Conservation (phyloP, 2,329 filamentous ascomycete genomes). For the Cladosporium sp. region DNA sequence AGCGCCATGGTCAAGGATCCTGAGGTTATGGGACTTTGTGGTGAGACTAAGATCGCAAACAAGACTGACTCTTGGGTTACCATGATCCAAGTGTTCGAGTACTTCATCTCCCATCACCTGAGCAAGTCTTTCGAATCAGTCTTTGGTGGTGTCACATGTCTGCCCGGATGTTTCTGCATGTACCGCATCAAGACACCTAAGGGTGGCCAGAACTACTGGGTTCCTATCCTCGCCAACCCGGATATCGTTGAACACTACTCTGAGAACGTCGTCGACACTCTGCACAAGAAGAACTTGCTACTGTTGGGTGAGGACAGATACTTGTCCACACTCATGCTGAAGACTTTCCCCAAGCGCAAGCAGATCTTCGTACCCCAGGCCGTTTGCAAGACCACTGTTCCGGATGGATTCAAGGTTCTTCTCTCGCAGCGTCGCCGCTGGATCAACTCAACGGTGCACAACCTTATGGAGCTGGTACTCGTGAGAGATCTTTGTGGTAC, state of each 20-base stretch:
- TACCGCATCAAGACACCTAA: conserved; percentile 99
- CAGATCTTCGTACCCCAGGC: conserved; percentile 98
- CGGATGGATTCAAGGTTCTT: conserved; percentile 86
- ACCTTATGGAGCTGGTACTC: conserved; percentile 94
- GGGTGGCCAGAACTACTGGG: conserved; percentile 98
- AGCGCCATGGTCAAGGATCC: conserved; percentile 99
- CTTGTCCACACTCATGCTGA: conserved; percentile 94
- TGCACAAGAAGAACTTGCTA: conserved; percentile 96
- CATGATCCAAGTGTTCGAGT: conserved; percentile 98
- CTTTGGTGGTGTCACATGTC: conserved; percentile 97
- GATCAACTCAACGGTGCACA: conserved; percentile 99
- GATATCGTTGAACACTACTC: conserved; percentile 99
- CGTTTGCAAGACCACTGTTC: conserved; percentile 97
- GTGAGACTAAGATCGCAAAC: conserved; percentile 99
- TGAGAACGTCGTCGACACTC: conserved; percentile 95
- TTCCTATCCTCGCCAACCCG: conserved; percentile 95
- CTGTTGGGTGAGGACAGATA: conserved; percentile 93
- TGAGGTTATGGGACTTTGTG: conserved; percentile 98
- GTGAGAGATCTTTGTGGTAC: conserved; percentile 96
- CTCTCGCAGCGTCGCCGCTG: conserved; percentile 93
- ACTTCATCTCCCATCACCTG: conserved; percentile 97
- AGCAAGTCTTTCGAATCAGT: conserved; percentile 97
- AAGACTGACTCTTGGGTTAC: conserved; percentile 93
- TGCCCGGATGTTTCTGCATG: conserved; percentile 99
- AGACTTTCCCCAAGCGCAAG: conserved; percentile 98